Evolutionary conservation across 768 basidiomycete genomes (phyloP).

Genomic region (Trametes cingulata): DNA sequence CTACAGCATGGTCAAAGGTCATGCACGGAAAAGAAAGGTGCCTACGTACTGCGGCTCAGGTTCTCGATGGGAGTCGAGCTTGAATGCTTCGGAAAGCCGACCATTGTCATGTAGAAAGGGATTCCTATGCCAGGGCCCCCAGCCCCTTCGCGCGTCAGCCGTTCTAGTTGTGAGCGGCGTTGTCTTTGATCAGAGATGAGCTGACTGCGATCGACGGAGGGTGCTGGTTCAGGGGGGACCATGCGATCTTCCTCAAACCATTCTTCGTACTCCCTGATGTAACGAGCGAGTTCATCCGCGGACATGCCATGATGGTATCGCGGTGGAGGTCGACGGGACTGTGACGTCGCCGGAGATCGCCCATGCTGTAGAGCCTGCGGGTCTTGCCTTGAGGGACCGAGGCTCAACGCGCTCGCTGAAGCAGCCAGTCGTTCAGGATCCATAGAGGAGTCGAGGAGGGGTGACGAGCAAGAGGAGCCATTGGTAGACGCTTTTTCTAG

Average conservation of each 20-base stretch:
- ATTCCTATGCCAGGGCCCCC: neutral
- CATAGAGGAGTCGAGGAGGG: neutral
- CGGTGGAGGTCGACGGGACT: neutral
- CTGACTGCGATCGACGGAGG: constrained; percentile 1
- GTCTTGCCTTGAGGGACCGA: neutral
- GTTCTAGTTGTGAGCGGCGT: neutral
- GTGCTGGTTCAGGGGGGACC: constrained; percentile 10
- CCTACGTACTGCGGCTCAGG: constrained; percentile 9
- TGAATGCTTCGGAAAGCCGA: constrained; percentile 20
- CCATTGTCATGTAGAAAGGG: constrained; percentile 12
- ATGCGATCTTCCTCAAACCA: constrained; percentile 21
- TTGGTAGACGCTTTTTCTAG: neutral
- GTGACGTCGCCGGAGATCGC: neutral
- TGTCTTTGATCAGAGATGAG: constrained; percentile 11
- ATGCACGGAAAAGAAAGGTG: neutral
- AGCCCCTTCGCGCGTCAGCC: neutral
- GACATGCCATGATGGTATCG: constrained; percentile 11
- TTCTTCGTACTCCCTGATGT: constrained; percentile 12
- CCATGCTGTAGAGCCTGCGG: neutral
- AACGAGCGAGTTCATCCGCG: constrained; percentile 1
- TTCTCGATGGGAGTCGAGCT: constrained; percentile 12
- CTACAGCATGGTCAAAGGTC: neutral
- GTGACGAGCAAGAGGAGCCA: neutral
- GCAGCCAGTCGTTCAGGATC: constrained; percentile 7
- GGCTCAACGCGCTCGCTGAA: neutral